Base-by-base conservation (phyloP, 768 basidiomycete genomes). In the Suillus subalutaceus region DNA sequence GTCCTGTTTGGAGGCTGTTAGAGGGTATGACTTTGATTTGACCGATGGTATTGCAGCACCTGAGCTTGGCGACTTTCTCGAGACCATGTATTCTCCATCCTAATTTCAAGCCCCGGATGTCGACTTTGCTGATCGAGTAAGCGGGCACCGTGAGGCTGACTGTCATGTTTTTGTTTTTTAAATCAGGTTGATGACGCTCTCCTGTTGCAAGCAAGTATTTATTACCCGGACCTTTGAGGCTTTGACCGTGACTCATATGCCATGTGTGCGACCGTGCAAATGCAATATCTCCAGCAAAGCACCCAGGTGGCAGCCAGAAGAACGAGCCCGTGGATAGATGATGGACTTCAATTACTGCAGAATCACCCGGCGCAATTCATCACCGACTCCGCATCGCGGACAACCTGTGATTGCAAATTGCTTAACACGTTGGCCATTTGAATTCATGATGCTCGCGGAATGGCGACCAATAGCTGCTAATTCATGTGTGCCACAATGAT, bases 231-330 rank as follows among this genome's bases (percentile, higher is more conserved):
- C n/a, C 48, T 23, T 48, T 23, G n/a, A 44, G 8, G n/a, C n/a
- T 50, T 50, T 50, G 48, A 23, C 12, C n/a, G 5, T 48, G n/a
- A 48, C 50, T 26, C 30, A 20, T 35, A 55, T 32, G 85, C 83
- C 69, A 86, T 87, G 83, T 87, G 84, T 85, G 81, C 84, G 1
- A 78, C 84, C 16, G 86, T 55, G 18, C 53, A 55, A 18, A 52
- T 52, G 26, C 15, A 87, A 71, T 88, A 87, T 68, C 74, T 87
- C 18, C 87, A 87, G 66, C 82, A 87, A 69, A 83, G 85, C 71
- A 88, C 86, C 68, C 86, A 87, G 69, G 82, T 87, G 46, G 83
- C 82, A 1, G 79, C 84, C 18, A 80, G 83, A 73, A 86, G 86
- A 68, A 87, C 86, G 85, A 82, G 76, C 20, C 82, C 80, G 83